Conservation (phyloP, 768 basidiomycete species). For the Agaricus subrufescens region DNA sequence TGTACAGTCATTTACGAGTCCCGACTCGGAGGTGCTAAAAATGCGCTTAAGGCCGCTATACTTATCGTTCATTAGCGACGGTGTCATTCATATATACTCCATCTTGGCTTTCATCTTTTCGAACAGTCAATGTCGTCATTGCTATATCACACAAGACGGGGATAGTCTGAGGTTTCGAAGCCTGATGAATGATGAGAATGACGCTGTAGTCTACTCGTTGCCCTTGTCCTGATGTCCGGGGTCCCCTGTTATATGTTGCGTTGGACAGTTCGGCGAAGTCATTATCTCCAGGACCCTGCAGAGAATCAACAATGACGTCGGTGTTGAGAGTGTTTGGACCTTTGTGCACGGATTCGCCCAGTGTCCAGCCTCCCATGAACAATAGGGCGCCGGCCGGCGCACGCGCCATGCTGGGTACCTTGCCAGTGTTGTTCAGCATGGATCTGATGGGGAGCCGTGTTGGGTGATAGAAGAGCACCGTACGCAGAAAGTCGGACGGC, state of each 20-base stretch:
- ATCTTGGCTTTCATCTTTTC: too few relatives aligned
- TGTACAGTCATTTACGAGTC: slow-evolving; percentile 1
- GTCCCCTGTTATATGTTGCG: background rate
- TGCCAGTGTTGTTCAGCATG: background rate
- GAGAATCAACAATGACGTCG: too few relatives aligned
- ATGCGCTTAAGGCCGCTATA: background rate
- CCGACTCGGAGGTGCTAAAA: slow-evolving; percentile 10
- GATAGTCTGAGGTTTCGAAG: background rate
- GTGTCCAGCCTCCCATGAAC: too few relatives aligned
- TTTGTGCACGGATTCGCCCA: background rate
- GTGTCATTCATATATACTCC: too few relatives aligned
- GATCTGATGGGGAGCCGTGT: slow-evolving; percentile 4
- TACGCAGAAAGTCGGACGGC: background rate
- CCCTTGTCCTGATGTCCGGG: background rate
- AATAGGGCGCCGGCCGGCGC: too few relatives aligned
- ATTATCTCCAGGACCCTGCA: slow-evolving; percentile 9
- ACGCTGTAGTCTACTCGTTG: background rate
- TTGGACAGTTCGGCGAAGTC: background rate
- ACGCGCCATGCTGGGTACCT: too few relatives aligned
- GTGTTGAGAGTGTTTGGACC: background rate
- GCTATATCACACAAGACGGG: background rate
- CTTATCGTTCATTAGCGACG: background rate
- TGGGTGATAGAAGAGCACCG: slow-evolving; percentile 10
- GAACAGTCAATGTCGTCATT: slow-evolving; percentile 4
- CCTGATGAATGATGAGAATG: slow-evolving; percentile 3